Evolutionary conservation across 1,139 yeast genomes (phyloP).

Genomic region (Pichia terricola): DNA sequence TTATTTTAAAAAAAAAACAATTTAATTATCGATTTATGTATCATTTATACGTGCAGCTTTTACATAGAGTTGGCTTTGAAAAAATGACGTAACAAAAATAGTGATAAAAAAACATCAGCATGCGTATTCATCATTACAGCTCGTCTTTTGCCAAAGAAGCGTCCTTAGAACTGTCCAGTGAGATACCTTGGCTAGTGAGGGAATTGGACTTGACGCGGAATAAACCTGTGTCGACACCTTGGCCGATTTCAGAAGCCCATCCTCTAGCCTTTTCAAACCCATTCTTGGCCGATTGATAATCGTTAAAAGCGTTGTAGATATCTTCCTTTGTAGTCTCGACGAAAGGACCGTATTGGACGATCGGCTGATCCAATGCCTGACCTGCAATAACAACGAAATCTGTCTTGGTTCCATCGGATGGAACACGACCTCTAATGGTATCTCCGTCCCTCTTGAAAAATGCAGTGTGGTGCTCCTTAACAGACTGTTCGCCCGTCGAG

Average conservation of each 20-base stretch:
- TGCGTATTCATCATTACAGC: background rate
- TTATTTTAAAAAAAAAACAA: no score
- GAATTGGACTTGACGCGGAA: slow-evolving; percentile 17
- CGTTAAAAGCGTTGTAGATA: slow-evolving; percentile 59
- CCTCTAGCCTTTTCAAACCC: slow-evolving; percentile 65
- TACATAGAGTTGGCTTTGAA: no score
- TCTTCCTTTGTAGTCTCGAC: slow-evolving; percentile 59
- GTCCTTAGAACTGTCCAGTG: slow-evolving; percentile 2
- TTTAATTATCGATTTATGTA: no score
- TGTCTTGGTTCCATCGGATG: slow-evolving; percentile 29
- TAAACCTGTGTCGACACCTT: slow-evolving; percentile 36
- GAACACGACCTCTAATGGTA: slow-evolving; percentile 40
- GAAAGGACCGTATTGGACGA: slow-evolving; percentile 87
- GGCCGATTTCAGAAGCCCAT: slow-evolving; percentile 62
- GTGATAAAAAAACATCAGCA: no score
- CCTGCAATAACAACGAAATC: slow-evolving; percentile 73
- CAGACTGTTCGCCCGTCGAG: slow-evolving; percentile 17
- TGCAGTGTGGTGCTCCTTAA: slow-evolving; percentile 42
- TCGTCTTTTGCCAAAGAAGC: slow-evolving; percentile 6
- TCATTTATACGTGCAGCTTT: no score
- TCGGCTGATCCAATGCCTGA: slow-evolving; percentile 61
- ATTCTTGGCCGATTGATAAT: slow-evolving; percentile 57
- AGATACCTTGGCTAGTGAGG: slow-evolving; percentile 5
- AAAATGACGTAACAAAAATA: no score
- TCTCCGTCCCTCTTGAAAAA: slow-evolving; percentile 66